These are phyloP conservation scores for Candida ficus DNA, from an alignment of 805 yeast genomes.

Conservation along the genomic window DNA sequence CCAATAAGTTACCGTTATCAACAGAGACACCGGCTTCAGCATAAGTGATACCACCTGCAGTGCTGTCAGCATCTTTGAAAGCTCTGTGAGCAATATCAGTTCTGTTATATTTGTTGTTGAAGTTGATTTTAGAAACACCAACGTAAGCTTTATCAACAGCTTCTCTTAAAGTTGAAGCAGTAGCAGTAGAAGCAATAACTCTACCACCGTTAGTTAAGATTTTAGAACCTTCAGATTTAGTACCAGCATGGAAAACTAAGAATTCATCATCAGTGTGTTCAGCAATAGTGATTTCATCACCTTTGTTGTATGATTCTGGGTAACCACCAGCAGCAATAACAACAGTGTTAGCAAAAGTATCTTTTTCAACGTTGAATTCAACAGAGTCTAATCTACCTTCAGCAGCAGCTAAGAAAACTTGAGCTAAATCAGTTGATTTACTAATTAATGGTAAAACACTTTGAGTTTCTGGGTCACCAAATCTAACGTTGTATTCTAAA, in stretches of 20 bases:
- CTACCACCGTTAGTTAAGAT: slow-evolving; percentile 92
- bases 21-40: slow-evolving; percentile 97
- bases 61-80: slow-evolving; percentile 48
- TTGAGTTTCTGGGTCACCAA: slow-evolving; percentile 99
- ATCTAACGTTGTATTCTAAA: slow-evolving; percentile 94
- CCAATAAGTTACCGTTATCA: slow-evolving; percentile 88
- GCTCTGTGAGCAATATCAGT: slow-evolving; percentile 96
- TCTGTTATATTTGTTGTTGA: slow-evolving; percentile 76
- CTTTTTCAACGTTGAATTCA: slow-evolving; percentile 44
- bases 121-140: slow-evolving; percentile 74
- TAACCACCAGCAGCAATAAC: slow-evolving; percentile 97
- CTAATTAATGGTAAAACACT: slow-evolving; percentile 85
- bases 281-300: slow-evolving; percentile 70
- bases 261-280: slow-evolving; percentile 40
- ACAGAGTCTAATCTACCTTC: slow-evolving; percentile 91
- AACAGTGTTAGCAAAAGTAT: slow-evolving; percentile 80
- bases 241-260: slow-evolving; percentile 94
- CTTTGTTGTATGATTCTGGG: slow-evolving; percentile 83
- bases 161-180: slow-evolving; percentile 64
- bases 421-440: slow-evolving; percentile 85
- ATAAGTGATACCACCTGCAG: slow-evolving; percentile 59
- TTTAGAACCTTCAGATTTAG: slow-evolving; percentile 51
- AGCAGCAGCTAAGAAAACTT: slow-evolving; percentile 88
- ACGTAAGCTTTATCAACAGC: slow-evolving; percentile 83
- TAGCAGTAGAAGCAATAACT: slow-evolving; percentile 92